Conservation (phyloP, 441 rosid species). For the Hura crepitans region DNA sequence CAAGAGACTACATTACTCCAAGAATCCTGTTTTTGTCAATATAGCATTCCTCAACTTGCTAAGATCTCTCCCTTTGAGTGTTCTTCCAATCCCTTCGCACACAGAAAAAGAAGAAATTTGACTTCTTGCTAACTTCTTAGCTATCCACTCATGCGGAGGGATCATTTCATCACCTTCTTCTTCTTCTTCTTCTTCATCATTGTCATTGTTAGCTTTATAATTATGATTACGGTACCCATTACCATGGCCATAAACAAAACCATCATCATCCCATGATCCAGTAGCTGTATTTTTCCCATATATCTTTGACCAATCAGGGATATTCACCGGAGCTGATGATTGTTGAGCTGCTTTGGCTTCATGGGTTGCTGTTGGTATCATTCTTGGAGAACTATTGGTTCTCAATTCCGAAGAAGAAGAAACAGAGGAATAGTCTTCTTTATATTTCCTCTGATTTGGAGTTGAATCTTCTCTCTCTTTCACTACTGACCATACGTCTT, state of each 20-base stretch:
- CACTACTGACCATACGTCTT: constrained; percentile 57
- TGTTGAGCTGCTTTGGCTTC: constrained; percentile 37
- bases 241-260: constrained; percentile 5
- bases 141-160: constrained; percentile 97
- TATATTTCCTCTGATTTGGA: constrained; percentile 33
- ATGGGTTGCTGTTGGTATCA: constrained; percentile 29
- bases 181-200: constrained; percentile 14
- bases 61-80: constrained; percentile 95
- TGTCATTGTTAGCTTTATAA: constrained; percentile 2
- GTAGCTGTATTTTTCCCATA: constrained; percentile 40
- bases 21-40: constrained; percentile 85
- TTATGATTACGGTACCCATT: constrained; percentile 8
- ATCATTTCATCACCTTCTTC: constrained; percentile 51
- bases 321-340: constrained; percentile 69
- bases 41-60: constrained; percentile 88
- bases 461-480: constrained; percentile 46
- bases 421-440: constrained; percentile 27
- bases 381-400: constrained; percentile 41
- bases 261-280: constrained; percentile 25
- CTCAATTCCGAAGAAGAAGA: constrained; percentile 42
- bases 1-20: constrained; percentile 43
- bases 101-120: constrained; percentile 86
- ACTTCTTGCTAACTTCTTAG: constrained; percentile 70
- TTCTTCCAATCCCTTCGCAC: constrained; percentile 91
- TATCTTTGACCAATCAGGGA: constrained; percentile 83